Conservation (phyloP, 805 yeast species). For the Komagataella ulmi region DNA sequence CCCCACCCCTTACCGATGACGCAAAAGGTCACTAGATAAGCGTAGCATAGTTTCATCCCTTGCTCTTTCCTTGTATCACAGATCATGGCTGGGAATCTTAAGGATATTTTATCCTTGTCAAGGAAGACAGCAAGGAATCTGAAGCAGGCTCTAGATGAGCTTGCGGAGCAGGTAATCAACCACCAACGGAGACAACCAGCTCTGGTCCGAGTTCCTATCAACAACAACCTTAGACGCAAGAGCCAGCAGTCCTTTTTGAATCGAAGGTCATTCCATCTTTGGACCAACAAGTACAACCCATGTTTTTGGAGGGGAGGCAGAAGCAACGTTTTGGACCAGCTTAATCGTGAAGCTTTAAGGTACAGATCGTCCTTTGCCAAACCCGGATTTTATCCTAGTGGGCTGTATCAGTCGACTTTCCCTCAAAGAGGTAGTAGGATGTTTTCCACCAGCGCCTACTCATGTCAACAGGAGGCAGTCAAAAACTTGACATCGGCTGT, state of each 20-base stretch:
- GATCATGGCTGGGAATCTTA: slow-evolving; percentile 4
- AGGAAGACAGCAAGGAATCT: slow-evolving; percentile 32
- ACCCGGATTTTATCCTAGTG: slow-evolving; percentile 12
- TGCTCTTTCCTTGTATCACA: background rate
- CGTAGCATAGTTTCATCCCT: background rate
- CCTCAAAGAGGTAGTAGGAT: slow-evolving; percentile 20
- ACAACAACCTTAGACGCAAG: slow-evolving; percentile 8
- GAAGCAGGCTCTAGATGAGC: slow-evolving; percentile 33
- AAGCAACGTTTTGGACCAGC: background rate
- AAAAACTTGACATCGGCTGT: slow-evolving; percentile 38
- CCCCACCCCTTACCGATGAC: background rate
- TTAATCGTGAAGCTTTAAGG: background rate
- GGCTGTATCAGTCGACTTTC: slow-evolving; percentile 22
- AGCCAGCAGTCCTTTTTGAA: slow-evolving; percentile 9
- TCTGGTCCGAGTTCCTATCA: slow-evolving; percentile 26
- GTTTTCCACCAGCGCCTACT: slow-evolving; percentile 22
- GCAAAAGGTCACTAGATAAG: background rate
- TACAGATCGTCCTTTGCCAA: slow-evolving; percentile 2
- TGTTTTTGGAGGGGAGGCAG: background rate
- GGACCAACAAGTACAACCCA: background rate
- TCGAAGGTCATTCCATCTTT: slow-evolving; percentile 3
- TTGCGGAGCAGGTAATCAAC: slow-evolving; percentile 20
- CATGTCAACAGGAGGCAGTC: slow-evolving; percentile 40
- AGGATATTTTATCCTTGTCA: slow-evolving; percentile 31
- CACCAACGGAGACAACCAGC: slow-evolving; percentile 8